Conservation (phyloP, 495 filamentous ascomycete species). For the Podospora pseudopauciseta region DNA sequence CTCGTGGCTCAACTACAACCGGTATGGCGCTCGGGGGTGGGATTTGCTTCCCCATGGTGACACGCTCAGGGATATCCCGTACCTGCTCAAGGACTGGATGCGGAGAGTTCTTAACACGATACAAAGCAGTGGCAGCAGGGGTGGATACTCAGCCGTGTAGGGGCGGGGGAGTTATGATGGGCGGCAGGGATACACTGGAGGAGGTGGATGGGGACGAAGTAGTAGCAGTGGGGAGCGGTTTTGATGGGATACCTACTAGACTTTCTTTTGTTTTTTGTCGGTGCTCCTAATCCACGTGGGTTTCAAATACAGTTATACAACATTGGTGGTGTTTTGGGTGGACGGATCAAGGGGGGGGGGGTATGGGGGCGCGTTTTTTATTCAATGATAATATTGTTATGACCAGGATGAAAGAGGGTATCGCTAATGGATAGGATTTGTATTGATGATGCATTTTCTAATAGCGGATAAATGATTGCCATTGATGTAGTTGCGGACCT, state of each 20-base stretch:
- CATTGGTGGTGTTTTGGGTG: neutral
- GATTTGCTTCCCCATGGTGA: constrained; percentile 92
- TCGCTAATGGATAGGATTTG: neutral
- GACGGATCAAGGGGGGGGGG: neutral
- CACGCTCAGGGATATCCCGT: constrained; percentile 86
- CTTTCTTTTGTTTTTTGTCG: neutral
- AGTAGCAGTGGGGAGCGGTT: neutral
- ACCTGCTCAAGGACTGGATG: constrained; percentile 84
- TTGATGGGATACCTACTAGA: neutral
- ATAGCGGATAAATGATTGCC: neutral
- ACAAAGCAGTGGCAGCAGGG: constrained; percentile 73
- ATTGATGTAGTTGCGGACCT: neutral
- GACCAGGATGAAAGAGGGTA: neutral
- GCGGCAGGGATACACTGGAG: neutral
- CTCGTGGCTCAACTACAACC: constrained; percentile 98
- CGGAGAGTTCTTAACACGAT: constrained; percentile 75
- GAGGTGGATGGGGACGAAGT: neutral
- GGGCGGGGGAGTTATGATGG: neutral
- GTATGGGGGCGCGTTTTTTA: neutral
- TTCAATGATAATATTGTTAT: neutral
- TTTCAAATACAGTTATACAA: neutral
- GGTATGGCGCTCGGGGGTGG: constrained; percentile 91
- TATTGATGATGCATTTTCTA: neutral
- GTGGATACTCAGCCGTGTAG: constrained; percentile 92
- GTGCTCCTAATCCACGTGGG: neutral